Percentiles rank a stretch among this genome's conserved stretches.
Evolutionary conservation across 2,329 filamentous ascomycete species (phyloP).

Genomic region (Sarocladiaceae sp.): DNA sequence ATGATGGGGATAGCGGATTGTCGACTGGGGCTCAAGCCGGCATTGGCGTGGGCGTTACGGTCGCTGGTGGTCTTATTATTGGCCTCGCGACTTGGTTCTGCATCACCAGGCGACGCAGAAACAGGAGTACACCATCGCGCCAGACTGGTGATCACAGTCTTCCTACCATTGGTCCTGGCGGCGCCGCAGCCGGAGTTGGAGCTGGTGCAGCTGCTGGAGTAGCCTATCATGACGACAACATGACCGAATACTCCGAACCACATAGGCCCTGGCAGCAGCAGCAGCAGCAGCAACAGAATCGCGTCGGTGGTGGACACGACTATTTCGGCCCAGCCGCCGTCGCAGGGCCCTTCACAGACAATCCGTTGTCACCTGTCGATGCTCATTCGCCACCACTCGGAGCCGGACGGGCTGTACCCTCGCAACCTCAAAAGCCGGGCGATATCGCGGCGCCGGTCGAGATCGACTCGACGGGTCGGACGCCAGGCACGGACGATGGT

Average conservation of each 20-base stretch:
- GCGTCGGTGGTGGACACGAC: slow-evolving; percentile 26
- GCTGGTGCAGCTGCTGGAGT: slow-evolving; percentile 6
- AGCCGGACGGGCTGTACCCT: slow-evolving; percentile 32
- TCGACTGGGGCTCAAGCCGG: slow-evolving; percentile 48
- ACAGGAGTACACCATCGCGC: slow-evolving; percentile 14
- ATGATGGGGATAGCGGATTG: slow-evolving; percentile 21
- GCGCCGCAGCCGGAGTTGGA: neutral
- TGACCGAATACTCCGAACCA: slow-evolving; percentile 27
- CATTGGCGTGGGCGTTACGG: slow-evolving; percentile 46
- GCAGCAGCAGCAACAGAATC: neutral
- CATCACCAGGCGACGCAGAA: slow-evolving; percentile 31
- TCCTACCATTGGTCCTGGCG: neutral
- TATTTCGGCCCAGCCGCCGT: slow-evolving; percentile 40
- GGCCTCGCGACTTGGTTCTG: slow-evolving; percentile 42
- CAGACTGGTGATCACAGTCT: slow-evolving; percentile 7
- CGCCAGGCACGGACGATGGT: slow-evolving; percentile 11
- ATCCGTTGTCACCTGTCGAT: neutral
- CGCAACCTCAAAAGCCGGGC: slow-evolving; percentile 38
- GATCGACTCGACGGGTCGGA: slow-evolving; percentile 34
- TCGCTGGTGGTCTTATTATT: slow-evolving; percentile 35
- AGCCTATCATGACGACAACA: slow-evolving; percentile 17
- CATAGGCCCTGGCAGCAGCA: slow-evolving; percentile 16
- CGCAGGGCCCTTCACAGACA: slow-evolving; percentile 40
- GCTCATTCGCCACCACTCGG: slow-evolving; percentile 21
- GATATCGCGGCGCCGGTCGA: slow-evolving; percentile 49